Conservation (phyloP, 2,329 filamentous ascomycete genomes). For the Penicillium sp. region DNA sequence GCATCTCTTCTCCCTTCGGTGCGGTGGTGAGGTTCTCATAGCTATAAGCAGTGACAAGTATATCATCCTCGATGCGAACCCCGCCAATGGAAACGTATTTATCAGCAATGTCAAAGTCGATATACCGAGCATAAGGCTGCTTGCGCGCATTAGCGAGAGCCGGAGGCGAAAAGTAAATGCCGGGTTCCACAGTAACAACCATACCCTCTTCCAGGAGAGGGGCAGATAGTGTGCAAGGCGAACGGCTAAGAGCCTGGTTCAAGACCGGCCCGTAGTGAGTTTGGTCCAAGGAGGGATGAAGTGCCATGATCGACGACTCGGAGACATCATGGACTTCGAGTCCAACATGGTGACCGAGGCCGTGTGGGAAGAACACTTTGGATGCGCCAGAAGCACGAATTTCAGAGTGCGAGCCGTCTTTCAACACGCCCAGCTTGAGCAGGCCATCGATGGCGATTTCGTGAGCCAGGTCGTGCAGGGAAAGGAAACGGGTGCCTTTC, state of each 20-base stretch:
- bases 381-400: constrained; percentile 36
- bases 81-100: constrained; percentile 42
- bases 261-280: constrained; percentile 14
- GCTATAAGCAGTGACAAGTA: constrained; percentile 64
- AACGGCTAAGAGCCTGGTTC: constrained; percentile 15
- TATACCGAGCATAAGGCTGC: constrained; percentile 31
- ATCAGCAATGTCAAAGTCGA: constrained; percentile 37
- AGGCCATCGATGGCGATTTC: constrained; percentile 76
- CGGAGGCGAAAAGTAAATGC: constrained; percentile 43
- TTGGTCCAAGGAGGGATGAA: constrained; percentile 11
- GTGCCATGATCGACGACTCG: constrained; percentile 32
- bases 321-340: constrained; percentile 45
- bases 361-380: constrained; percentile 41
- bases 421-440: constrained; percentile 67
- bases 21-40: constrained; percentile 69
- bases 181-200: constrained; percentile 54
- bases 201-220: constrained; percentile 48
- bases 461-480: constrained; percentile 75
- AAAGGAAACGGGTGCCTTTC: constrained; percentile 71
- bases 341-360: constrained; percentile 56
- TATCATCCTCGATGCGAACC: constrained; percentile 52
- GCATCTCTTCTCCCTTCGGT: constrained; percentile 58
- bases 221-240: constrained; percentile 33
- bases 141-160: constrained; percentile 34
- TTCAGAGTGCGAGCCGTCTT: constrained; percentile 54